Base-by-base conservation (phyloP, 768 basidiomycete genomes). In the Serendipita sp. region DNA sequence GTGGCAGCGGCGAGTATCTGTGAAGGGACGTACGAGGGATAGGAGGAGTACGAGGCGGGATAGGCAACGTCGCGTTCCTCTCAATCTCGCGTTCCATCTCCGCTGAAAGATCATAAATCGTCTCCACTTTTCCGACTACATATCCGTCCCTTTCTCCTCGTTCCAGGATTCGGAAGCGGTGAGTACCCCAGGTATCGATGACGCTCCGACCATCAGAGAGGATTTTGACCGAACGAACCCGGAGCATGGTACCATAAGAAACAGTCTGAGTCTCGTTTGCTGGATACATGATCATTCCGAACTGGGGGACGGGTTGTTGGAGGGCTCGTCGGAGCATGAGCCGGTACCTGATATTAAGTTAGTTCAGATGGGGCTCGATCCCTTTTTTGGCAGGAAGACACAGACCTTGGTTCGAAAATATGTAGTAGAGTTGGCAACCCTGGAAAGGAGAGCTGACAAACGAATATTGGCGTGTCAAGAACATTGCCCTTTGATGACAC, bases 251-350 rank as follows among this genome's bases (percentile, higher is more conserved):
- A 3, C 95, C 95, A 72, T 87, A 99, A 64, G 64, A 67, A 11
- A 64, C 42, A 26, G 68, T 65, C 5, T 70, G 70, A 2, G 74
- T 70, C 0, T 76, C 72, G 24, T 74, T 70, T 22, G 76, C 73
- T 2, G 80, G 77, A 14, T 88, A 84, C 75, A 95, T 84, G 69
- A 96, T 81, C 90, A 97, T 97, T 41, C 95, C 95, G 72, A 98
- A 96, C 24, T 78, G 77, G n/a, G 89, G 89, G 44, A 75, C 75
- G 3, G 81, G 76, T 16, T 79, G 82, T 68, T 90, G 85, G 63
- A 97, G 84, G 71, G 88, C 92, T n/a, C 95, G 84, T 24, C 95
- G 87, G 61, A 98, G 85, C 95, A 98, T 97, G 60, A 98, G 79
- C 4, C 95, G 86, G 71, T 97, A 94, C 68, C 85, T 84, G 63